Conservation (phyloP, 2,329 filamentous ascomycete genomes). For the Achaetomium macrosporum region DNA sequence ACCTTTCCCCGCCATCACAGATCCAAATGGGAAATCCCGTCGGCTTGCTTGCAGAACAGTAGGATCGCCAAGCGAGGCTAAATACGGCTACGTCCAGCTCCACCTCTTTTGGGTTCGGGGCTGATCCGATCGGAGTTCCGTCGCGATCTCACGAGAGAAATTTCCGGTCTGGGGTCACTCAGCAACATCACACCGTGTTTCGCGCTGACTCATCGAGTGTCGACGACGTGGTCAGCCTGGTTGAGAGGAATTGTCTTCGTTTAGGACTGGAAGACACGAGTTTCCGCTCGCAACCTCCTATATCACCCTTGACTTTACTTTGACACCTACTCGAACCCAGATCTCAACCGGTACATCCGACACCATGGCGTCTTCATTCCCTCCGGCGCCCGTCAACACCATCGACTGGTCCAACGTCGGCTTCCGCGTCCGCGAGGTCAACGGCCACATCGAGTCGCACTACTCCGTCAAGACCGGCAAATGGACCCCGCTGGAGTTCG, state of each 20-base stretch:
- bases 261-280: too few relatives aligned
- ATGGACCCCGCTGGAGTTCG: conserved; percentile 75
- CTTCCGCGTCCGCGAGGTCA: conserved; percentile 90
- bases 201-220: too few relatives aligned
- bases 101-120: background rate
- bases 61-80: conserved; percentile 3
- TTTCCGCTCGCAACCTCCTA: too few relatives aligned
- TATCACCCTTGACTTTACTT: too few relatives aligned
- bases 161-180: background rate
- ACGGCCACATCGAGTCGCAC: conserved; percentile 86
- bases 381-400: conserved; percentile 69
- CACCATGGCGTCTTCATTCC: conserved; percentile 52
- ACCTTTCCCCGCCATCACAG: conserved; percentile 5
- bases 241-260: too few relatives aligned
- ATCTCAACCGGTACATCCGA: background rate
- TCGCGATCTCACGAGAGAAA: background rate
- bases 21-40: conserved; percentile 7
- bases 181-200: background rate
- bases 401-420: conserved; percentile 94
- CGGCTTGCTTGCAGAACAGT: background rate
- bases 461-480: conserved; percentile 67
- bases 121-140: conserved; percentile 10
- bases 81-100: background rate
- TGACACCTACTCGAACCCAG: background rate
- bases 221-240: too few relatives aligned